Evolutionary conservation across 2,329 filamentous ascomycete genomes (phyloP).

Genomic region (Neopestalotiopsis sp.): DNA sequence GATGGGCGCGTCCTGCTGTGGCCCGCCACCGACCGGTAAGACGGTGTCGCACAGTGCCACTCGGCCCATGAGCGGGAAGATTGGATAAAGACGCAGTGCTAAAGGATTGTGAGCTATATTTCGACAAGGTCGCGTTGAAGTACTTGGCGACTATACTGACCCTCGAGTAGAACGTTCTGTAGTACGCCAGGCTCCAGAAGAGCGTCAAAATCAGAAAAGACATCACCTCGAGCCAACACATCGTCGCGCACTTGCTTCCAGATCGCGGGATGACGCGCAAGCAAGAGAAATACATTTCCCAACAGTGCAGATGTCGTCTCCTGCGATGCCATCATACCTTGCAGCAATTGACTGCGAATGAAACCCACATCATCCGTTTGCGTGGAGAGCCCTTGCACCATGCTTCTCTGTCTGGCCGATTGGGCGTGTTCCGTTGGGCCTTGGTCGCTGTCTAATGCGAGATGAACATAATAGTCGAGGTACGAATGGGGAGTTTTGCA

Average conservation of each 20-base stretch:
- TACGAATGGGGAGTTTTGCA: conserved; percentile 10
- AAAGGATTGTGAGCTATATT: not conserved
- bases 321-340: conserved; percentile 23
- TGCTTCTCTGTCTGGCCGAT: not conserved
- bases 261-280: not conserved
- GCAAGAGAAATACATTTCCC: not conserved
- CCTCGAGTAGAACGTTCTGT: not conserved
- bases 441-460: not conserved
- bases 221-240: not conserved
- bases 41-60: conserved; percentile 19
- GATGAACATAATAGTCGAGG: conserved; percentile 4
- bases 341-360: conserved; percentile 19
- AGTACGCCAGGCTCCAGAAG: not conserved
- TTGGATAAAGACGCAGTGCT: not conserved
- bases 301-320: conserved; percentile 20
- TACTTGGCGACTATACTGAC: not conserved
- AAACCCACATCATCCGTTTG: not conserved
- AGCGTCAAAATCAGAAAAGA: not conserved
- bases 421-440: not conserved
- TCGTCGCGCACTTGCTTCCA: not conserved
- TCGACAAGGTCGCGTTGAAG: too few relatives aligned
- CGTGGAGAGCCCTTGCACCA: not conserved
- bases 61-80: conserved; percentile 17
- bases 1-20: conserved; percentile 14
- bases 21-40: conserved; percentile 17